Percentiles rank a stretch among this genome's conserved stretches.
phyloP scores from a whole-genome alignment of 192 early-diverging fungal species.

The Lobosporangium transversale region DNA sequence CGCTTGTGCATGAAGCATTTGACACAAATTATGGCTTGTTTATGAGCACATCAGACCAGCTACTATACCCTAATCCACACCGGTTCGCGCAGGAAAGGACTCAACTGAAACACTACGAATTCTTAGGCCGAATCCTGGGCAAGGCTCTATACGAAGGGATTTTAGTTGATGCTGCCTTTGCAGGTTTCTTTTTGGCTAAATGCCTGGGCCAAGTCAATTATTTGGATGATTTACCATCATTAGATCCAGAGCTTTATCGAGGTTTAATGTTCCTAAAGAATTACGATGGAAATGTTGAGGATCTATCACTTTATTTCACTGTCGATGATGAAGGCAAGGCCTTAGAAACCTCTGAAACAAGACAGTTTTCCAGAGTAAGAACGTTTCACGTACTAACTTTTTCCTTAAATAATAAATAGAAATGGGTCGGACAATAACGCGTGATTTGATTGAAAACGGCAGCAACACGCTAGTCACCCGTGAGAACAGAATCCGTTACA shows the following conservation, averaged over 20 bases:
- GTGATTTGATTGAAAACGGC: constrained; percentile 85
- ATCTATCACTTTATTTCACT: constrained; percentile 78
- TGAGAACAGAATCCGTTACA: constrained; percentile 87
- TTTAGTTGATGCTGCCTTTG: constrained; percentile 83
- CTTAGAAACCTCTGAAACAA: no score
- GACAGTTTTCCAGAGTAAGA: background rate
- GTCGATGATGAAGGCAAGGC: constrained; percentile 66
- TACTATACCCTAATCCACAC: constrained; percentile 79
- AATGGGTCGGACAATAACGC: constrained; percentile 51
- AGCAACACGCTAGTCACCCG: constrained; percentile 81
- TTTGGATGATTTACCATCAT: constrained; percentile 78
- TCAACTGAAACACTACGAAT: constrained; percentile 73
- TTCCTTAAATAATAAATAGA: constrained; percentile 28
- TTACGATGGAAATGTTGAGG: constrained; percentile 74
- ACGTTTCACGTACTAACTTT: background rate
- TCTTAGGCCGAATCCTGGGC: constrained; percentile 83
- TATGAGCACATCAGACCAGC: constrained; percentile 69
- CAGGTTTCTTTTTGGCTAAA: constrained; percentile 83
- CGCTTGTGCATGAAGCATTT: constrained; percentile 78
- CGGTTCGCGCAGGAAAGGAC: constrained; percentile 57
- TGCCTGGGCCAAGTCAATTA: constrained; percentile 65
- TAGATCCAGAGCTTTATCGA: constrained; percentile 82
- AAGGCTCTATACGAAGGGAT: constrained; percentile 92
- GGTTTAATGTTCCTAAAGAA: constrained; percentile 80
- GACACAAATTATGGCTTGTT: constrained; percentile 78